Evolutionary conservation across 345 rosid genomes (phyloP), one percentile per base, ranked within the genome.

Genomic region (Aquilaria sinensis): DNA sequence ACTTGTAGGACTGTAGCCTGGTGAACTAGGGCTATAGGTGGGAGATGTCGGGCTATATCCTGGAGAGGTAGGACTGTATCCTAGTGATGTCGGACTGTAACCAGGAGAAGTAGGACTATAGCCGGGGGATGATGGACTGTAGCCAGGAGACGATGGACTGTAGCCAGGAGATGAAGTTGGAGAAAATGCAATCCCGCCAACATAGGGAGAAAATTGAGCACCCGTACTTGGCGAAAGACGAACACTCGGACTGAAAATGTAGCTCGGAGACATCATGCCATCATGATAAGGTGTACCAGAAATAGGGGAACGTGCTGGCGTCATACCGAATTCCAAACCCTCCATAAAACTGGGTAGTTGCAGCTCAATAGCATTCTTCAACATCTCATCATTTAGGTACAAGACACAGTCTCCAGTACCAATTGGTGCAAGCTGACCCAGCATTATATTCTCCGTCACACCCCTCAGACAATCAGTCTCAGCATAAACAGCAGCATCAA

Each of bases 261-360:
- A 92, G 74, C 58, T 83, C 29, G 99, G 99, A 51, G 99, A 90
- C 99, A 90, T 90, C 89, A 93, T 85, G 67, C 96, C 86, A 6
- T 90, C 99, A 46, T 90, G 99, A 69, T 80, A 93, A 72, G 99
- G 99, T 74, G 99, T 93, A 63, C 96, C 90, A 0, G 96, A 81
- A 7, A 82, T 64, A 29, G 96, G 96, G 60, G 97, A 93, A 60
- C 92, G 92, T 15, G 72, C 97, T 69, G 97, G 98, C 15, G 97
- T 90, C 94, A 83, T 86, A 65, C 95, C 96, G 67, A 79, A 90
- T 11, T 90, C 97, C 56, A 88, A 70, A 37, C 92, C 90, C 54
- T 88, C 97, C 94, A 93, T 83, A 56, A 86, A 93, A 81, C 99
- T 93, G 46, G 99, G 99, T 48, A 93, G 92, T 83, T 90, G 97